Evolutionary conservation across 495 filamentous ascomycete genomes (phyloP), one percentile per base, ranked within the genome.

Genomic region (Hypoxylon fragiforme): DNA sequence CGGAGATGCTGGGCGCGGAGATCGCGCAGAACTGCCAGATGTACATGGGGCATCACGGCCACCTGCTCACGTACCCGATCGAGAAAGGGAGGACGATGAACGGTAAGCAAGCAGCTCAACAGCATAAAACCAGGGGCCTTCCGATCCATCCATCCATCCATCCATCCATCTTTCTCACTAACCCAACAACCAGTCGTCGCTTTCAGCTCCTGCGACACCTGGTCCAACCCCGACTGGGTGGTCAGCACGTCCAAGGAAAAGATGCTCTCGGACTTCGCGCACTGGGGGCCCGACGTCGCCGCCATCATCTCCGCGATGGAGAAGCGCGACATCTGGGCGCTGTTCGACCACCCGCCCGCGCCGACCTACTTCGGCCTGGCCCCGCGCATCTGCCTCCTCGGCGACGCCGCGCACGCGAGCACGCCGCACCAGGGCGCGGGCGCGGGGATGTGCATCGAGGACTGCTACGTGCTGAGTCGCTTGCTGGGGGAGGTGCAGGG

Each of bases 381-480:
- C 9, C 62, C 62, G 3, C 72, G 76, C 0, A 58, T 89, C 0
- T 80, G 77, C 4, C 70, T 89, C 1, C 67, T 87, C 0, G 86
- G 87, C 1, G 86, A 89, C 55, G 86, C 86, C 0, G 86, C 86
- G 0, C 87, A 89, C 54, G 85, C 86, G 0, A 78, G 78, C 0
- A 87, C 85, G 2, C 87, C 86, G 0, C 85, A 88, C 59, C 84
- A 88, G 56, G 86, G 85, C 7, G 75, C 85, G 1, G 86, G 86
- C 0, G 85, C 85, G 0, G 85, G 86, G 0, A 80, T 85, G 69
- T 82, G 83, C 2, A 80, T 89, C 24, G 86, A 89, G 60, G 86
- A 89, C 67, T 79, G 83, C 4, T 77, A 77, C 39, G 73, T 87
- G 9, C 68, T 89, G 1, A 72, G 77, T 9, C 72, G 75, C n/a